Conservation (phyloP, 2,329 filamentous ascomycete species). For the Zarea fungicola region DNA sequence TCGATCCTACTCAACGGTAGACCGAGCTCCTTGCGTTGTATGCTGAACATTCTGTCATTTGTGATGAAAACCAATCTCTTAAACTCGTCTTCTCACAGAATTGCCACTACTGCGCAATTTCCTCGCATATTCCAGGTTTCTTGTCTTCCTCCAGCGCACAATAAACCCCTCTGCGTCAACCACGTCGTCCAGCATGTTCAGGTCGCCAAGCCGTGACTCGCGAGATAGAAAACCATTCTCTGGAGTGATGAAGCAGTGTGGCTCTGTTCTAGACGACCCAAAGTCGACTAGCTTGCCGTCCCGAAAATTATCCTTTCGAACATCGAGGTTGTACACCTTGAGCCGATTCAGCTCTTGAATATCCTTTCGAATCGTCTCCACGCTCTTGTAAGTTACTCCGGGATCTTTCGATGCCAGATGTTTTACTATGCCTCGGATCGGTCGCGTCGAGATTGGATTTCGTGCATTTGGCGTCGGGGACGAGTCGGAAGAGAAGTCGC, state of each 20-base stretch:
- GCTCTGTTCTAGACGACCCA: constrained; percentile 4
- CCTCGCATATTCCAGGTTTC: too few species aligned
- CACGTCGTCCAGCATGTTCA: neutral
- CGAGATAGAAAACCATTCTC: neutral
- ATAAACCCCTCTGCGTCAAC: too few species aligned
- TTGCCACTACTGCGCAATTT: too few species aligned
- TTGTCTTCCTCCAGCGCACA: too few species aligned
- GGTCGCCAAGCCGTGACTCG: neutral
- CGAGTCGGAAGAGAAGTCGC: neutral
- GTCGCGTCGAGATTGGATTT: neutral
- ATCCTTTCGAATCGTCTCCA: neutral
- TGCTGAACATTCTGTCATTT: too few species aligned
- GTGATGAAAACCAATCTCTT: too few species aligned
- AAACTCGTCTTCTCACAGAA: too few species aligned
- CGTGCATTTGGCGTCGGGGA: neutral
- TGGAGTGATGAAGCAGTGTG: neutral
- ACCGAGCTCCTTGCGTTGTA: too few species aligned
- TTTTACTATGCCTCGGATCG: neutral
- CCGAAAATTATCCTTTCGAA: constrained; percentile 1
- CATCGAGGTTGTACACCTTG: neutral
- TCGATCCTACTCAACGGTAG: too few species aligned
- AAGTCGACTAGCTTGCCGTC: constrained; percentile 9
- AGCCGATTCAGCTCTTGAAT: neutral
- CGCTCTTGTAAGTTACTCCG: neutral
- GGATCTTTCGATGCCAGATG: neutral